Conservation (phyloP, 352 stramenopile species). For the Phytophthora sp. region DNA sequence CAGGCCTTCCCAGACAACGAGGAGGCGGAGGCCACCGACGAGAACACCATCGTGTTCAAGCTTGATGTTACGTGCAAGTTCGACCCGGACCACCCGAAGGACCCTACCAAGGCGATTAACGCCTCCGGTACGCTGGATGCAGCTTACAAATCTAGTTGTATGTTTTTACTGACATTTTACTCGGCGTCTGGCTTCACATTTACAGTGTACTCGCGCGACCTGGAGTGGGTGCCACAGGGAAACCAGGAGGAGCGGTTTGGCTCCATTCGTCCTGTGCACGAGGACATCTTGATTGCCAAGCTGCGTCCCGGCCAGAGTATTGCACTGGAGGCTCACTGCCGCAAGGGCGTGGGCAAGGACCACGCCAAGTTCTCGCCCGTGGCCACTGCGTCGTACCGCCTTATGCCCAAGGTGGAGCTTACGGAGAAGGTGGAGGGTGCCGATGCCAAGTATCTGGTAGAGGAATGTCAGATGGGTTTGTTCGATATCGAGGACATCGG, state of each 20-base stretch:
- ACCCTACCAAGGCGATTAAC: slow-evolving; percentile 69
- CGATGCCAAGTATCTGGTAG: slow-evolving; percentile 63
- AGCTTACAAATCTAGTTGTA: not conserved
- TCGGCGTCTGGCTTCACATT: not conserved
- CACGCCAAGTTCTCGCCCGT: slow-evolving; percentile 98
- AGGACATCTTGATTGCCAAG: slow-evolving; percentile 98
- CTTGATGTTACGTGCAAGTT: slow-evolving; percentile 92
- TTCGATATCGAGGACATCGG: slow-evolving; percentile 94
- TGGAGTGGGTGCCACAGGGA: slow-evolving; percentile 97
- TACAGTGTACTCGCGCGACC: slow-evolving; percentile 92
- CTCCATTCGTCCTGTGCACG: slow-evolving; percentile 87
- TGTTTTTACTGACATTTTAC: slow-evolving; percentile 2
- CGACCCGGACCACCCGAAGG: slow-evolving; percentile 69
- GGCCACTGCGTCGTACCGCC: slow-evolving; percentile 94
- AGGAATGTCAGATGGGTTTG: slow-evolving; percentile 81
- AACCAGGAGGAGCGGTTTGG: slow-evolving; percentile 94
- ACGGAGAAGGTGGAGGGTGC: slow-evolving; percentile 64
- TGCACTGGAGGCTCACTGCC: slow-evolving; percentile 94
- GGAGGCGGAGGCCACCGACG: slow-evolving; percentile 91
- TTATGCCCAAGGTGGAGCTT: slow-evolving; percentile 89
- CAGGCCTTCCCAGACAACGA: slow-evolving; percentile 88
- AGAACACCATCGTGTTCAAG: slow-evolving; percentile 97
- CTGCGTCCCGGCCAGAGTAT: slow-evolving; percentile 96
- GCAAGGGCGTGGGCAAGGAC: slow-evolving; percentile 96
- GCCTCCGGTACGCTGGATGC: slow-evolving; percentile 51